phyloP scores from a whole-genome alignment of 129 eudicot species.

The Artemisia annua region DNA sequence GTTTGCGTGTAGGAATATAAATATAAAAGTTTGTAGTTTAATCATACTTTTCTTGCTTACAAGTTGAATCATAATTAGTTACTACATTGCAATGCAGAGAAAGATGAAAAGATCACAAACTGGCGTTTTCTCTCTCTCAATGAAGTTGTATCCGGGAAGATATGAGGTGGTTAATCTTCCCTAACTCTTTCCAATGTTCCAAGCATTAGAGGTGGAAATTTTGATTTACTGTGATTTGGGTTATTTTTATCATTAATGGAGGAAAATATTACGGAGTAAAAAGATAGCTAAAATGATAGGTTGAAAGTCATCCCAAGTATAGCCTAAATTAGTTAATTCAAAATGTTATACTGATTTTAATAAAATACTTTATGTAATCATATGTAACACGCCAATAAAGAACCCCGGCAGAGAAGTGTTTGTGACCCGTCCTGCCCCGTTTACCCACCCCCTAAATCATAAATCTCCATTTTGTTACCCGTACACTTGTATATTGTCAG shows the following conservation, averaged over 20 bases:
- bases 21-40: no score
- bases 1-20: no score
- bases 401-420: not conserved
- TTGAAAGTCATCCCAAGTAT: no score
- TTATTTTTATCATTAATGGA: not conserved
- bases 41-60: slow-evolving; percentile 1
- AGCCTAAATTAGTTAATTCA: not conserved
- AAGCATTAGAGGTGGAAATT: not conserved
- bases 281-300: no score
- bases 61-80: slow-evolving; percentile 4
- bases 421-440: not conserved
- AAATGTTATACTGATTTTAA: not conserved
- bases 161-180: slow-evolving; percentile 53
- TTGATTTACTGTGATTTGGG: not conserved
- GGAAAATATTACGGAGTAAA: not conserved
- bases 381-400: not conserved
- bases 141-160: slow-evolving; percentile 76
- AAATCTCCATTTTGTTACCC: no score
- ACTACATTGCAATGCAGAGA: slow-evolving; percentile 48
- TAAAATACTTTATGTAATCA: not conserved
- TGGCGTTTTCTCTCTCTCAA: slow-evolving; percentile 50
- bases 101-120: slow-evolving; percentile 70
- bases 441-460: not conserved
- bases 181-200: not conserved
- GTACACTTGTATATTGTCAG: no score